phyloP scores from a whole-genome alignment of 805 yeast genomes.

The Wickerhamomyces subpelliculosus region DNA sequence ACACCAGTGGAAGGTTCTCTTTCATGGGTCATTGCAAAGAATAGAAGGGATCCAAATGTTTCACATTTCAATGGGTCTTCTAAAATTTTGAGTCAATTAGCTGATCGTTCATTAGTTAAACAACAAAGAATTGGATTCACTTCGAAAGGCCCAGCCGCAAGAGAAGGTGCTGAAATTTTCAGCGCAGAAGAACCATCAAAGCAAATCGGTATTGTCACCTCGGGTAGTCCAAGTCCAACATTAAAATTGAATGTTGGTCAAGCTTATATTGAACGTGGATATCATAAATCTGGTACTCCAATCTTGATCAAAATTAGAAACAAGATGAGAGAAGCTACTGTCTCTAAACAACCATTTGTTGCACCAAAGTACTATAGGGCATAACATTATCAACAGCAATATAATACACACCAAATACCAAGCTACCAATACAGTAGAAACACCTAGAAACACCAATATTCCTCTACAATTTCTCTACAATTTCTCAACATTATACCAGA shows the following conservation, averaged over 20 bases:
- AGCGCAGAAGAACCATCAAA: slow-evolving; percentile 43
- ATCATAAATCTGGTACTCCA: slow-evolving; percentile 66
- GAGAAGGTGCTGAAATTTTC: slow-evolving; percentile 67
- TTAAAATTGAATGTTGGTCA: slow-evolving; percentile 81
- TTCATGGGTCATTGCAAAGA: slow-evolving; percentile 83
- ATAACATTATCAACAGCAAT: slow-evolving; percentile 2
- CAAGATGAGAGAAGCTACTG: slow-evolving; percentile 65
- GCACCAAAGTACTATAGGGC: slow-evolving; percentile 61
- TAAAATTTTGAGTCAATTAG: slow-evolving; percentile 62
- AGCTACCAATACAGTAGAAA: no score
- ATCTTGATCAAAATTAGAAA: slow-evolving; percentile 77
- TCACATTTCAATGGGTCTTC: slow-evolving; percentile 70
- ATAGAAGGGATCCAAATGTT: slow-evolving; percentile 46
- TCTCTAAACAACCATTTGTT: slow-evolving; percentile 84
- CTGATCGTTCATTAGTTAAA: slow-evolving; percentile 49
- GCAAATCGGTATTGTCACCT: slow-evolving; percentile 48
- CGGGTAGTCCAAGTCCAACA: slow-evolving; percentile 63
- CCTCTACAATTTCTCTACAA: no score
- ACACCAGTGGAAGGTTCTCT: slow-evolving; percentile 89
- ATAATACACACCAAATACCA: no score
- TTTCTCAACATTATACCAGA: no score
- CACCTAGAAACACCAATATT: no score
- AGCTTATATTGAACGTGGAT: slow-evolving; percentile 71
- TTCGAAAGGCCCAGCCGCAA: slow-evolving; percentile 84
- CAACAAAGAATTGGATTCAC: slow-evolving; percentile 69